Conservation (phyloP, 768 basidiomycete species). For the Termitomyces sp. region DNA sequence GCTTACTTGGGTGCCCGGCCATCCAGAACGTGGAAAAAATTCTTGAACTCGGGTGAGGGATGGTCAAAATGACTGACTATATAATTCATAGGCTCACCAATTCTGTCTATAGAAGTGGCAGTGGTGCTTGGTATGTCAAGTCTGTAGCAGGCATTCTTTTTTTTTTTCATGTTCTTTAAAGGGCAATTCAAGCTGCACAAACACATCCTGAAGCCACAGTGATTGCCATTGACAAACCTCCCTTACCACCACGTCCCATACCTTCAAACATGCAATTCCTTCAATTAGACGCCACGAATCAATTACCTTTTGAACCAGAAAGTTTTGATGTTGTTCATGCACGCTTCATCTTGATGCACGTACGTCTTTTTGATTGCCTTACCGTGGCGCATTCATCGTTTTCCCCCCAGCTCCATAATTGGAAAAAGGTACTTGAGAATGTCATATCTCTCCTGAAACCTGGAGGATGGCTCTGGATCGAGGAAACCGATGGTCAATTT, state of each 20-base stretch:
- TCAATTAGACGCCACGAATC: not conserved
- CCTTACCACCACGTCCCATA: not conserved
- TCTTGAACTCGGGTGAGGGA: not conserved
- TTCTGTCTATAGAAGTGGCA: not conserved
- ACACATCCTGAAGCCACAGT: not conserved
- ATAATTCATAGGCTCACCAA: not conserved
- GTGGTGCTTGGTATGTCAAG: not conserved
- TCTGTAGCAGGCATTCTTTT: not conserved
- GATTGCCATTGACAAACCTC: not conserved
- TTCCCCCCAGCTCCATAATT: not conserved
- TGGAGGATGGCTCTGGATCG: not conserved
- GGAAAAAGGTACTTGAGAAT: not conserved
- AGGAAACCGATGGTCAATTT: not conserved
- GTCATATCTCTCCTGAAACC: not conserved
- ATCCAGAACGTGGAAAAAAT: not conserved
- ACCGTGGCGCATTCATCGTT: not conserved
- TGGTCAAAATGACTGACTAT: not conserved
- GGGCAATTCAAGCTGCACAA: not conserved
- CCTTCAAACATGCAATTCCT: not conserved
- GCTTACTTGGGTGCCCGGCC: not conserved
- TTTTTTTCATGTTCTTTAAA: not conserved
- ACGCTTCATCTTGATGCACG: not conserved
- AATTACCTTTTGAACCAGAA: not conserved
- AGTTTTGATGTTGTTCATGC: not conserved
- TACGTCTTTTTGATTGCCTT: not conserved